Percentiles rank a stretch among this genome's conserved stretches.
phyloP scores from a whole-genome alignment of 2,329 filamentous ascomycete species.

The Fusarium irregulare region DNA sequence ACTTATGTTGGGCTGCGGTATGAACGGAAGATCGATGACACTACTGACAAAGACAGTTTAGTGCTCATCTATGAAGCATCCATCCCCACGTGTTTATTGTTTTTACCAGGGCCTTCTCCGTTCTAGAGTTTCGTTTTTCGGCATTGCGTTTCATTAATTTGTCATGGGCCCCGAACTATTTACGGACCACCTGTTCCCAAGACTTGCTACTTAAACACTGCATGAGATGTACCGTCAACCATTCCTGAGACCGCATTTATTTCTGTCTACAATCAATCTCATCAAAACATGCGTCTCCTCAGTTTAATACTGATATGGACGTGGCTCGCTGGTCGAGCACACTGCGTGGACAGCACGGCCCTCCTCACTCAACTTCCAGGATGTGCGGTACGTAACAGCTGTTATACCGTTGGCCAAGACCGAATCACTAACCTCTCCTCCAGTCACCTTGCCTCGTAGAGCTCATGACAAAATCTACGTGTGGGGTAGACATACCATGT shows the following conservation, averaged over 20 bases:
- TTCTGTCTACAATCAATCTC: neutral
- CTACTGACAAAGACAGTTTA: neutral
- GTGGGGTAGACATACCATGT: neutral
- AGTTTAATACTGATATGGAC: neutral
- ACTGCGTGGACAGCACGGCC: neutral
- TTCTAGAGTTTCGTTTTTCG: neutral
- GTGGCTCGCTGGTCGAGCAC: neutral
- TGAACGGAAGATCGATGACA: neutral
- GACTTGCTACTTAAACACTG: neutral
- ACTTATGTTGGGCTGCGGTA: neutral
- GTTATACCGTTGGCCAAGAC: neutral
- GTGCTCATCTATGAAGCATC: neutral
- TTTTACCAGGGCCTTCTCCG: neutral
- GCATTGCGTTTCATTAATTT: neutral
- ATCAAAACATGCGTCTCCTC: neutral
- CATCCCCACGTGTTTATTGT: neutral
- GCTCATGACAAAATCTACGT: neutral
- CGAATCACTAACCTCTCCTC: neutral
- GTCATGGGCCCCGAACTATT: neutral
- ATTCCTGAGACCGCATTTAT: neutral
- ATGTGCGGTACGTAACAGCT: neutral
- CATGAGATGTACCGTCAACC: neutral
- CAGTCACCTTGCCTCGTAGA: neutral
- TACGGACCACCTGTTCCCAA: neutral
- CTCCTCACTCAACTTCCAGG: neutral